Evolutionary conservation across 176 grass and related monocot species (phyloP), one percentile per base, ranked within the genome.

Genomic region (Raddia guianensis): DNA sequence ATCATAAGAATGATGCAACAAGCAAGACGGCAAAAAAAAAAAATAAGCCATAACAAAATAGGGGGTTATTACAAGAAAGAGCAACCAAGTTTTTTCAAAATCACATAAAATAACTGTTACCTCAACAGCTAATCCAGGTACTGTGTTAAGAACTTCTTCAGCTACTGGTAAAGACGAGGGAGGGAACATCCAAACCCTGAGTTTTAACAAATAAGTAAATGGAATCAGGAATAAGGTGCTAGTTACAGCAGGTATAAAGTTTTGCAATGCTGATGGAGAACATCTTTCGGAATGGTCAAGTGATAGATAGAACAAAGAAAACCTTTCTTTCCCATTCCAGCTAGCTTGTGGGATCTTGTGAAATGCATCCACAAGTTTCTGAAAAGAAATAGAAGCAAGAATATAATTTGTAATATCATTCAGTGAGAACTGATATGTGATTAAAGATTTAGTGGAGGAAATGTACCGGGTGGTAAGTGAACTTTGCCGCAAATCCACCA

Each of bases 321-420:
- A 97, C 95, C 90, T 98, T 85, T 98, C 92, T 81, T 76, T 90
- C 18, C 49, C 70, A 87, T 87, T 90, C 95, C 95, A 98, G 21
- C 46, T 91, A 74, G 95, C 92, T 86, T 65, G 91, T 3, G 92
- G 92, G 40, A 92, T 92, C 70, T 89, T 94, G 82, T 49, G 95
- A 85, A 92, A 89, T 58, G 92, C 85, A 53, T 91, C 86, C 75
- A 98, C 86, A 15, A 98, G 70, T 85, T 91, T 74, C 95, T 98
- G 80, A 35, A 88, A 82, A 76, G 49, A 73, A 71, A 71, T 32
- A 52, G 33, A 44, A 68, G 34, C 46, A 48, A 73, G 34, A 57
- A 70, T 72, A 82, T 69, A 70, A 76, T 64, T 68, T 9, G 57
- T 74, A 58, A 75, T 46, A 68, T 54, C 6, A 42, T 82, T 70